Evolutionary conservation across 78 protist genomes (phyloP).

Genomic region (Dictyostelium intermedium): DNA sequence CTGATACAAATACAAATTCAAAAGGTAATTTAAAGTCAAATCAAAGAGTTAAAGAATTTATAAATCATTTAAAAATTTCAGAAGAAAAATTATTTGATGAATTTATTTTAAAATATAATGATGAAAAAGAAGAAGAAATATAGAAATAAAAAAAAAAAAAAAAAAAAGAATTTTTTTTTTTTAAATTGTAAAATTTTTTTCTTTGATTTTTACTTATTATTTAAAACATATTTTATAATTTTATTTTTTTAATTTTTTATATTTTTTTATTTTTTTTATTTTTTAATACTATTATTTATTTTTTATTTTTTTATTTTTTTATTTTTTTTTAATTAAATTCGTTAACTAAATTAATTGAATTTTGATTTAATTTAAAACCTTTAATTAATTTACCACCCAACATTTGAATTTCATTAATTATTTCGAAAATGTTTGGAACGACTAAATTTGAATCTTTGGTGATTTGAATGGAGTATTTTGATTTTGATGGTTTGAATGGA

Average conservation of each 20-base stretch:
- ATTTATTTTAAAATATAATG: background rate
- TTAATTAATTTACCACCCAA: constrained; percentile 54
- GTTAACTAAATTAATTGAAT: background rate
- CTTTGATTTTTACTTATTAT: no score
- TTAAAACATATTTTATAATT: background rate
- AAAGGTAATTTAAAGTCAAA: background rate
- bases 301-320: background rate
- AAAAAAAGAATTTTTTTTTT: background rate
- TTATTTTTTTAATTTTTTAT: background rate
- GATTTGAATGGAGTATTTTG: constrained; percentile 30
- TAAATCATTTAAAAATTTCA: background rate
- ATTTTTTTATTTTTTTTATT: background rate
- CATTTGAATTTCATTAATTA: constrained; percentile 19
- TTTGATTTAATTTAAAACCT: constrained; percentile 7
- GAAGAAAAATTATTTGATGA: background rate
- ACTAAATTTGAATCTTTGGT: constrained; percentile 4
- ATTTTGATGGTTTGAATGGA: constrained; percentile 54
- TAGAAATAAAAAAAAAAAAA: background rate
- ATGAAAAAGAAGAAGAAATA: background rate
- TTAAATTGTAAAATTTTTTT: no score
- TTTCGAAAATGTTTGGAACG: constrained; percentile 14
- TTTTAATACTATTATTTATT: background rate
- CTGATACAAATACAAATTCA: background rate
- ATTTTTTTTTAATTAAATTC: background rate
- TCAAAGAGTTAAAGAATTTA: background rate